These are phyloP conservation scores for Ilex asprella DNA, from an alignment of 257 asterid species.

Conservation along the genomic window DNA sequence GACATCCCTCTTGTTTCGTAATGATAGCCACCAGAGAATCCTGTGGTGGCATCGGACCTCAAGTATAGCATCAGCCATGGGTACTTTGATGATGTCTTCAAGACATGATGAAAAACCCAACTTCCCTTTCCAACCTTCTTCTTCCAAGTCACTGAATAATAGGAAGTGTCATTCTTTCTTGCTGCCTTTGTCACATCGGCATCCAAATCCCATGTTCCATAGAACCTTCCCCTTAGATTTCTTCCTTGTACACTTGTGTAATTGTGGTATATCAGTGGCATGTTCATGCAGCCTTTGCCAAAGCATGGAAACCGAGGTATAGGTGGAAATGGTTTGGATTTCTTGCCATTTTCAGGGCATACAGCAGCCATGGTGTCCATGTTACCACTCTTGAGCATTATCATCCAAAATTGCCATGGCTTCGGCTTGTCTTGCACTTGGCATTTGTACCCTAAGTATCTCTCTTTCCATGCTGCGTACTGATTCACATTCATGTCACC, in stretches of 20 bases:
- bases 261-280: slow-evolving; percentile 61
- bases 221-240: slow-evolving; percentile 52
- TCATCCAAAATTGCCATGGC: slow-evolving; percentile 64
- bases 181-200: slow-evolving; percentile 26
- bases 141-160: slow-evolving; percentile 65
- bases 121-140: slow-evolving; percentile 72
- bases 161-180: slow-evolving; percentile 28
- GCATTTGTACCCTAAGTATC: slow-evolving; percentile 59
- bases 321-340: slow-evolving; percentile 45
- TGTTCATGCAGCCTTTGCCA: slow-evolving; percentile 77
- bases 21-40: slow-evolving; percentile 88
- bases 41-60: slow-evolving; percentile 66
- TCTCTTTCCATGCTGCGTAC: slow-evolving; percentile 64
- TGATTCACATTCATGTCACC: slow-evolving; percentile 38
- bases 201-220: slow-evolving; percentile 65
- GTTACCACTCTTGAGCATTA: slow-evolving; percentile 44
- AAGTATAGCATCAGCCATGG: slow-evolving; percentile 93
- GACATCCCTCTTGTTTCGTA: slow-evolving; percentile 76
- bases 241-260: slow-evolving; percentile 48
- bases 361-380: slow-evolving; percentile 71
- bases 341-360: slow-evolving; percentile 65
- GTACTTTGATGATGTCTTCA: slow-evolving; percentile 60
- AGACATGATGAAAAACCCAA: slow-evolving; percentile 64
- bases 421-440: slow-evolving; percentile 54
- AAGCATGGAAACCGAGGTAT: slow-evolving; percentile 57